Base-by-base conservation (phyloP, 768 basidiomycete genomes). In the Rhodocollybia butyracea region DNA sequence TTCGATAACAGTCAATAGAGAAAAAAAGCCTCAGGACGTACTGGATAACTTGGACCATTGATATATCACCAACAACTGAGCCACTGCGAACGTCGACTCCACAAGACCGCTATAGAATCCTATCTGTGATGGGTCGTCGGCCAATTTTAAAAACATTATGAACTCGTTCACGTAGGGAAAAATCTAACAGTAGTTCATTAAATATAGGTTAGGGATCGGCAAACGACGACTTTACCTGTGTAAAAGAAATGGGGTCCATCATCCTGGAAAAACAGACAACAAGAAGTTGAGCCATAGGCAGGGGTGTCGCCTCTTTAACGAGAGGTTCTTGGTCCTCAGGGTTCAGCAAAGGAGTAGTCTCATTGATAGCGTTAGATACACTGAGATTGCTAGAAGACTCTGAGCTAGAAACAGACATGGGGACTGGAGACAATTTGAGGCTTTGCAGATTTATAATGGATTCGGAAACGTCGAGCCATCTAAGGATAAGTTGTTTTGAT, bases 91-190 rank as follows among this genome's bases (percentile, higher is more conserved):
- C 27, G 73, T 75, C 46, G 84, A 86, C 65, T 88, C 84, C 55
- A 86, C 82, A 34, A 88, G 62, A 12, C 86, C 88, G 58, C 85
- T 86, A 66, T 87, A 88, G 56, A 85, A 83, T 1, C 85, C 87
- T 13, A 86, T 76, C 60, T 77, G 75, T 6, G 82, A 81, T 6
- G 77, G 77, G 59, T 86, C 78, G 41, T 81, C 69, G 12, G 84
- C 82, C 48, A 86, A 67, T 60, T 79, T 72, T 3, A 88, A 73
- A 47, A 76, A 74, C 24, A 70, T 72, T 60, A 89, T 79, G 69
- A 86, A 84, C 64, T 88, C 76, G 52, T 88, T 88, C 56, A 89
- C 79, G 59, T 86, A 89, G 19, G 86, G 86, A 55, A 83, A 83
- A 36, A 89, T 76, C 64, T n/a, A n/a, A n/a, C n/a, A n/a, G n/a